Evolutionary conservation across 1,284 basidiomycete species (phyloP).

Genomic region (Porodaedalea pini): DNA sequence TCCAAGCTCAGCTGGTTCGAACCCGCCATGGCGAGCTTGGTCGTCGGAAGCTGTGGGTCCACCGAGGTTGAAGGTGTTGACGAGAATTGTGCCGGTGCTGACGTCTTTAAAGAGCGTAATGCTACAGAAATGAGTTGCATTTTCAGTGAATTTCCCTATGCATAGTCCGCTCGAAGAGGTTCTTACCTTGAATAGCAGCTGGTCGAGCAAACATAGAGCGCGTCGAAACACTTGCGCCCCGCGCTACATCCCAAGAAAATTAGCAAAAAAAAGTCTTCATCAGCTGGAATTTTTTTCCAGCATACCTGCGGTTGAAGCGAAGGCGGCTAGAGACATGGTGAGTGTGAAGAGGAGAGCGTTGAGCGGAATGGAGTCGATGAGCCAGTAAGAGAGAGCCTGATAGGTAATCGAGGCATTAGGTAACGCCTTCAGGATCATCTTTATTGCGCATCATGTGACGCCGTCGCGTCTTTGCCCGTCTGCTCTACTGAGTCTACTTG

Average conservation of each 20-base stretch:
- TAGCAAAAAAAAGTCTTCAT: not conserved
- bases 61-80: conserved; percentile 45
- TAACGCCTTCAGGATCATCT: not conserved
- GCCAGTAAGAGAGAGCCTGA: conserved; percentile 3
- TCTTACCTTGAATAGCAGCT: conserved; percentile 10
- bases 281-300: not conserved
- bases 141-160: not conserved
- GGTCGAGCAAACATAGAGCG: conserved; percentile 10
- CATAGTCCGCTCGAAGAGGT: not conserved
- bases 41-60: conserved; percentile 48
- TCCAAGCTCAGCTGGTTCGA: conserved; percentile 86
- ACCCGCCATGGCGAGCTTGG: conserved; percentile 65
- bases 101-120: conserved; percentile 54
- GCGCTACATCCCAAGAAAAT: not conserved
- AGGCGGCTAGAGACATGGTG: conserved; percentile 13
- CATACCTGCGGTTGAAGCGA: conserved; percentile 15
- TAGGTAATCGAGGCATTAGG: not conserved
- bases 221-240: conserved; percentile 4
- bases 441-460: not conserved
- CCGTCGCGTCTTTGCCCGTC: not conserved
- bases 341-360: not conserved
- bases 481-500: not conserved
- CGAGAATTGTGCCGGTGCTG: conserved; percentile 37
- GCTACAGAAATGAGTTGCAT: conserved; percentile 31
- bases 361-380: not conserved